Conservation (phyloP, 106 monocot genomes). For the Acorus calamus region DNA sequence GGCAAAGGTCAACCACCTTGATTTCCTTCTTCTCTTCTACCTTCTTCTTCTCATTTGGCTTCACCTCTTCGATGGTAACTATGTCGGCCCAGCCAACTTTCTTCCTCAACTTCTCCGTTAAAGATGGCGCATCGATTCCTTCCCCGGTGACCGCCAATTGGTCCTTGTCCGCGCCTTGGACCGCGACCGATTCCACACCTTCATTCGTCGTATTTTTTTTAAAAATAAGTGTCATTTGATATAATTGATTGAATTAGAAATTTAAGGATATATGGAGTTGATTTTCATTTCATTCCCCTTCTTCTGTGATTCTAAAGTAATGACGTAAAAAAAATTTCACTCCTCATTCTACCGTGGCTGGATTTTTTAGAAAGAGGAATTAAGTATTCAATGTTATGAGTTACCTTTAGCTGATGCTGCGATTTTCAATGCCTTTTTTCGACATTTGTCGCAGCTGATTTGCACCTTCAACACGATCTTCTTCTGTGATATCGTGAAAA, state of each 20-base stretch:
- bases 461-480: constrained; percentile 14
- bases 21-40: too few relatives aligned
- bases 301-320: too few relatives aligned
- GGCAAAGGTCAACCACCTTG: too few relatives aligned
- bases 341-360: too few relatives aligned
- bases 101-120: constrained; percentile 14
- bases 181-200: constrained; percentile 1
- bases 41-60: background rate
- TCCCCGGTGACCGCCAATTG: constrained; percentile 14
- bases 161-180: constrained; percentile 10
- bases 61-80: constrained; percentile 1
- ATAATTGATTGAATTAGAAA: too few relatives aligned
- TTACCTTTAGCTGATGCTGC: background rate
- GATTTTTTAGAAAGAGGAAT: too few relatives aligned
- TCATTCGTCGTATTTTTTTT: too few relatives aligned
- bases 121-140: constrained; percentile 3
- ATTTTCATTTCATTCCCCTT: too few relatives aligned
- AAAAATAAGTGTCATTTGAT: too few relatives aligned
- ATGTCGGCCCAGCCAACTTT: constrained; percentile 10
- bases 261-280: too few relatives aligned
- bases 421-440: constrained; percentile 11
- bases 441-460: constrained; percentile 4
- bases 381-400: too few relatives aligned
- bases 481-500: constrained; percentile 4
- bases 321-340: too few relatives aligned